phyloP scores from a whole-genome alignment of 2,329 filamentous ascomycete species.

The Juglanconis juglandina region DNA sequence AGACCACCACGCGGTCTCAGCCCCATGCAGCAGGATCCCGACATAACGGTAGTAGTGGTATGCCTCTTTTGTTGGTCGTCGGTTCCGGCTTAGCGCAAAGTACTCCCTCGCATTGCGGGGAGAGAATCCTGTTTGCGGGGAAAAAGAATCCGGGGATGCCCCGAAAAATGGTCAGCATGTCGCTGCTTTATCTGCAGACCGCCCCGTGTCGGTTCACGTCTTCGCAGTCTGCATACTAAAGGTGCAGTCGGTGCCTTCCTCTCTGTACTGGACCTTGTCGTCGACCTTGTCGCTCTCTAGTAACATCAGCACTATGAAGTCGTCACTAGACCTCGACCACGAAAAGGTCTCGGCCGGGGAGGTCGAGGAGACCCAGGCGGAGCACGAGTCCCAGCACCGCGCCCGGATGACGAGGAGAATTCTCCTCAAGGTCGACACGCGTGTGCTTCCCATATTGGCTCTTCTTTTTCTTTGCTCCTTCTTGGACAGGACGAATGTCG shows the following conservation, averaged over 20 bases:
- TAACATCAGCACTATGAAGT: neutral
- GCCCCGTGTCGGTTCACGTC: too few species aligned
- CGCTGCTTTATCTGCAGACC: neutral
- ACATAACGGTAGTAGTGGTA: too few species aligned
- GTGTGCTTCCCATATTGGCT: conserved; percentile 60
- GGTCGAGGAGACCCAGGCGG: conserved; percentile 17
- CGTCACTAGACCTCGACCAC: conserved; percentile 6
- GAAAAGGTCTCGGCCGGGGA: conserved; percentile 21
- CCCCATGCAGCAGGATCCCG: too few species aligned
- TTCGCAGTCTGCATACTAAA: neutral
- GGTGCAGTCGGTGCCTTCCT: neutral
- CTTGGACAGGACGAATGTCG: conserved; percentile 68
- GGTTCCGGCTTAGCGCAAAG: too few species aligned
- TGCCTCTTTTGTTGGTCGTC: too few species aligned
- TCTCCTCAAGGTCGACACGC: conserved; percentile 34
- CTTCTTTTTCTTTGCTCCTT: conserved; percentile 64
- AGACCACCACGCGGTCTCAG: too few species aligned
- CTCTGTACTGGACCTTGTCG: neutral
- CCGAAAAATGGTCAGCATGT: neutral
- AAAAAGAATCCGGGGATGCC: neutral
- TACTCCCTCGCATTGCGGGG: too few species aligned
- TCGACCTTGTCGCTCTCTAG: neutral
- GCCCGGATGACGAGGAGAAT: conserved; percentile 23
- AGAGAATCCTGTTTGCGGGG: neutral
- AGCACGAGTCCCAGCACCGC: conserved; percentile 5